Conservation (phyloP, 1,284 basidiomycete species). For the Austroboletus novae-zelandiae region DNA sequence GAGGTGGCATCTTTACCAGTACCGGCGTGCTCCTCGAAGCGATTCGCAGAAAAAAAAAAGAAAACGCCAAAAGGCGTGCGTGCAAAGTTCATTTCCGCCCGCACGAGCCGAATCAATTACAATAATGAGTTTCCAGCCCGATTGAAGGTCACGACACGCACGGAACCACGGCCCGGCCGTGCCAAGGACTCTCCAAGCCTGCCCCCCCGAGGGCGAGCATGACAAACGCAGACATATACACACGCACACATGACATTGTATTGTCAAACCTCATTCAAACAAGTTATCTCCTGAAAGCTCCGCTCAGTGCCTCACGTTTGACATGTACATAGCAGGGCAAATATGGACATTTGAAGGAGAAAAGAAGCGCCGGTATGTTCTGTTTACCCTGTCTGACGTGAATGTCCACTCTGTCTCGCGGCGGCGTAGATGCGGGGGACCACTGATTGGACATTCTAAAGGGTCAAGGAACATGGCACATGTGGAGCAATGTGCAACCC, state of each 20-base stretch:
- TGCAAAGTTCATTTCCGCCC: too few species aligned
- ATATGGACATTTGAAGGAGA: background rate
- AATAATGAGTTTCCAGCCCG: background rate
- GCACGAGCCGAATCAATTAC: background rate
- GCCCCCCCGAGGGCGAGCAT: too few species aligned
- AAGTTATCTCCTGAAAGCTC: too few species aligned
- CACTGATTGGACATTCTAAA: background rate
- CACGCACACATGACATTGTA: too few species aligned
- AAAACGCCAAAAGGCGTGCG: too few species aligned
- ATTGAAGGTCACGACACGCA: background rate
- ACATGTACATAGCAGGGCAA: background rate
- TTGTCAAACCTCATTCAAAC: too few species aligned
- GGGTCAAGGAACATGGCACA: conserved; percentile 7
- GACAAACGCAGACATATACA: too few species aligned
- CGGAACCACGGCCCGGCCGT: background rate
- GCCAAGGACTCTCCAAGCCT: background rate
- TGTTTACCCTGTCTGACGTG: conserved; percentile 15
- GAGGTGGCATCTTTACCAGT: background rate
- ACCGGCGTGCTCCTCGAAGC: conserved; percentile 1
- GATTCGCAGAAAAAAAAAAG: background rate
- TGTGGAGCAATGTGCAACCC: conserved; percentile 1
- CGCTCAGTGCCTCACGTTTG: background rate
- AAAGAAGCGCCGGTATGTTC: background rate
- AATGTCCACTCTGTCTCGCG: background rate
- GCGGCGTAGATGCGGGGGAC: conserved; percentile 1